Base-by-base conservation (phyloP, 305 asterid species). In the Rubia occidens region DNA sequence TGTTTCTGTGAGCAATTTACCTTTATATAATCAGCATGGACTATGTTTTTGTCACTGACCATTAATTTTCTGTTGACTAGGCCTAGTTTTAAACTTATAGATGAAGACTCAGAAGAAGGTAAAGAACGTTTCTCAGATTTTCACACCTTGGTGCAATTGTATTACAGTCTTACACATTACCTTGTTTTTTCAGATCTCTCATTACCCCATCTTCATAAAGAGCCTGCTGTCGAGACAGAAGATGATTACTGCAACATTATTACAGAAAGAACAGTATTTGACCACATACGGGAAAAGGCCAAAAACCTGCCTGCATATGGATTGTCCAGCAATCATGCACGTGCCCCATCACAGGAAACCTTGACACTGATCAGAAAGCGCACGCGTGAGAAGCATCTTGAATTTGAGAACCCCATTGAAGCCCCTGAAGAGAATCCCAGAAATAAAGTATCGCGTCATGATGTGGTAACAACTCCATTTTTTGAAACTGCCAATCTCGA, bases 11-110 rank as follows among this genome's bases (percentile, higher is more conserved):
- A 21, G 26, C 35, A 32, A 3, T 32, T 32, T 32, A 32, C 35
- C 35, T 32, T 32, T 2, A 32, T 32, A 32, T 32, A 32, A 2
- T 32, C 35, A 32, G 35, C 47, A 49, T 11, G 20, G 40, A 26
- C 21, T 32, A 8, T 64, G 63, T 54, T 67, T 18, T 43, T 24
- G 21, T 15, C 68, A 67, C 75, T 64, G 60, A 60, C 71, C 59
- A 73, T 73, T n/a, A 53, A 67, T 67, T 78, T 86, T 75, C 66
- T 71, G 37, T 26, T 79, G 70, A 70, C 56, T 84, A 94, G 97
- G 95, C 96, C 99, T 74, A 89, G 94, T 84, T 94, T 94, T 90
- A 84, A 86, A 29, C 96, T 94, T 64, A 67, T 91, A 73, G 95
- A 84, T 42, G 96, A 91, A 73, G 97, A 94, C 6, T 75, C 70